Evolutionary conservation across 371 early-diverging fungal genomes (phyloP).

Genomic region (Rhizopus delemar): DNA sequence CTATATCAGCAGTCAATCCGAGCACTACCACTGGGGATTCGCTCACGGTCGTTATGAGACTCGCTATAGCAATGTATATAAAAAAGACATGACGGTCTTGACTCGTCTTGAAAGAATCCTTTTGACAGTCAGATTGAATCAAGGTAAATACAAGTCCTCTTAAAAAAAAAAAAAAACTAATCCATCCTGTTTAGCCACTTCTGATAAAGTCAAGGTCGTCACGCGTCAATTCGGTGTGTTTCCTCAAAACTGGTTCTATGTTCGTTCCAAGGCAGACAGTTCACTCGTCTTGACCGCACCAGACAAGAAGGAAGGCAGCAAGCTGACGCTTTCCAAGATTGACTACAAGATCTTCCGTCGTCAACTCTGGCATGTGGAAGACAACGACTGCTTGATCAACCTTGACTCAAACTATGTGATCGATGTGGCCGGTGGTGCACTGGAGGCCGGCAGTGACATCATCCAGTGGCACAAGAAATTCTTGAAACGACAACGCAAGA

Average conservation of each 20-base stretch:
- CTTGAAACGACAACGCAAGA: slow-evolving; percentile 36
- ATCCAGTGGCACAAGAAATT: slow-evolving; percentile 43
- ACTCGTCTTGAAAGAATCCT: slow-evolving; percentile 32
- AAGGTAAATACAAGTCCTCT: slow-evolving; percentile 5
- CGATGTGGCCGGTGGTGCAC: slow-evolving; percentile 50
- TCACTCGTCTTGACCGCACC: slow-evolving; percentile 36
- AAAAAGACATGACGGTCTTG: slow-evolving; percentile 30
- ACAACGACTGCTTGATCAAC: slow-evolving; percentile 53
- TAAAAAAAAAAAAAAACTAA: not conserved
- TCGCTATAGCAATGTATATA: slow-evolving; percentile 33
- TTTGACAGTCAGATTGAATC: slow-evolving; percentile 19
- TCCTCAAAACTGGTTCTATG: slow-evolving; percentile 49
- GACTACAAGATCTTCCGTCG: slow-evolving; percentile 44
- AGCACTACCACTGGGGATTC: slow-evolving; percentile 38
- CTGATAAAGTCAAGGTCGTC: slow-evolving; percentile 29
- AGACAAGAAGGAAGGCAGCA: slow-evolving; percentile 30
- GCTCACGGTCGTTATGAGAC: slow-evolving; percentile 34
- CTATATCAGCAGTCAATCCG: slow-evolving; percentile 21
- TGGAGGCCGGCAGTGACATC: slow-evolving; percentile 31
- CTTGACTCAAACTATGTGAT: slow-evolving; percentile 52
- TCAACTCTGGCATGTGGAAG: slow-evolving; percentile 58
- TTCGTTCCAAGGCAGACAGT: slow-evolving; percentile 37
- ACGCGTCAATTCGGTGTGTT: slow-evolving; percentile 38
- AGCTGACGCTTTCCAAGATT: slow-evolving; percentile 31
- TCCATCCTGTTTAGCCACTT: not conserved